phyloP scores from a whole-genome alignment of 345 rosid species.

The Lepidium africanum region DNA sequence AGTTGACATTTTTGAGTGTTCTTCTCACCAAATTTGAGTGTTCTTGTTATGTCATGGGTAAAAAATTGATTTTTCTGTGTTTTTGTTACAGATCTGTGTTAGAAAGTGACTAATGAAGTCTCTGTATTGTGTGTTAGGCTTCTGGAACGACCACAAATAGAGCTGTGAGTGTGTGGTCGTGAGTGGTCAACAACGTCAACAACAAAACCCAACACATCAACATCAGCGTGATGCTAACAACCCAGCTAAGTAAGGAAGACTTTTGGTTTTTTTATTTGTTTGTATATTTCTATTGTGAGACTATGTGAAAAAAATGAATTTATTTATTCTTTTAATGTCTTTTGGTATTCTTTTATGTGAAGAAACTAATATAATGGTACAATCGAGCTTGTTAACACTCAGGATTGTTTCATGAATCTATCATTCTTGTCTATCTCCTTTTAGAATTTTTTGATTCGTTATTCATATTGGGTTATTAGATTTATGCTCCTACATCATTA shows the following conservation, averaged over 20 bases:
- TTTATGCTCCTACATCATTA: slow-evolving; percentile 86
- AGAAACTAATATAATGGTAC: slow-evolving; percentile 29
- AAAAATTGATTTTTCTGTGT: no score
- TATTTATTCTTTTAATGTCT: not conserved
- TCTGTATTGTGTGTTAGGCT: slow-evolving; percentile 33
- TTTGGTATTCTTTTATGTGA: slow-evolving; percentile 38
- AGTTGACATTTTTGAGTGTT: no score
- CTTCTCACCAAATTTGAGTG: no score
- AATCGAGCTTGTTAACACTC: slow-evolving; percentile 83
- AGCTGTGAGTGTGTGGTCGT: slow-evolving; percentile 99
- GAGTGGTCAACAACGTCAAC: slow-evolving; percentile 93
- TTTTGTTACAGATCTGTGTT: no score
- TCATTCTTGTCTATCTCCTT: not conserved
- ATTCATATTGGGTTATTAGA: slow-evolving; percentile 31
- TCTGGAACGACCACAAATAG: slow-evolving; percentile 94
- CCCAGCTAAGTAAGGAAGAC: slow-evolving; percentile 81
- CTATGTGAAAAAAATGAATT: not conserved
- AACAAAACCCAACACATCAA: slow-evolving; percentile 93
- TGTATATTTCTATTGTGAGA: not conserved
- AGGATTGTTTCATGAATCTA: slow-evolving; percentile 38
- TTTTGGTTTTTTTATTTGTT: not conserved
- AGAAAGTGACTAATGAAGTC: not conserved
- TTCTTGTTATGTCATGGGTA: no score
- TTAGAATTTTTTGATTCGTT: not conserved
- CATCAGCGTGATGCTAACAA: slow-evolving; percentile 92